Percentiles rank a stretch among this genome's conserved stretches.
Evolutionary conservation across 2,329 filamentous ascomycete species (phyloP).

Genomic region (Lizonia empirigonia): DNA sequence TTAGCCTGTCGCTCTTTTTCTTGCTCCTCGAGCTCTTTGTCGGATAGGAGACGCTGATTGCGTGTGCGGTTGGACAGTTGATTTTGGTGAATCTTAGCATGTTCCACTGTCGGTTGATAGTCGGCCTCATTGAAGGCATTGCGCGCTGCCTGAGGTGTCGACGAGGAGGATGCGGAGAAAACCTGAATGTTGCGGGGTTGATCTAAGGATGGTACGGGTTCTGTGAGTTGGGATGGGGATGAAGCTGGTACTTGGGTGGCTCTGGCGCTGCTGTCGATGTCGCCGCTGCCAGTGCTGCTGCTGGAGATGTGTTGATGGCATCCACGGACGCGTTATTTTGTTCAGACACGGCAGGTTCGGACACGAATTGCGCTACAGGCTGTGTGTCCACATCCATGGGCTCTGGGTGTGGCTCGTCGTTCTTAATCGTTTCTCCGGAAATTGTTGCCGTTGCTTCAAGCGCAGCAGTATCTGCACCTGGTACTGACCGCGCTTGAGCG

Average conservation of each 20-base stretch:
- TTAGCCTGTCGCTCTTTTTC: conserved; percentile 69
- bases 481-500: conserved; percentile 35
- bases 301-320: conserved; percentile 25
- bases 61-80: conserved; percentile 65
- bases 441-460: conserved; percentile 33
- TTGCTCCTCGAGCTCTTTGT: conserved; percentile 77
- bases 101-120: conserved; percentile 75
- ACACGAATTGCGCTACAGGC: conserved; percentile 16
- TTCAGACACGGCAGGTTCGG: conserved; percentile 22
- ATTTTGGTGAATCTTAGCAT: conserved; percentile 75
- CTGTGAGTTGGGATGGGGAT: conserved; percentile 21
- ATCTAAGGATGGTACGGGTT: conserved; percentile 18
- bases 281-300: conserved; percentile 28
- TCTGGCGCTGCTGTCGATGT: conserved; percentile 27
- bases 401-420: conserved; percentile 33
- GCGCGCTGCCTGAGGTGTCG: conserved; percentile 76
- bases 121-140: conserved; percentile 71
- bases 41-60: conserved; percentile 80
- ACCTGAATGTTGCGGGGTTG: conserved; percentile 64
- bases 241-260: conserved; percentile 15
- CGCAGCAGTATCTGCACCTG: conserved; percentile 27
- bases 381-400: conserved; percentile 41
- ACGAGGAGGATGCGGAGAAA: conserved; percentile 76
- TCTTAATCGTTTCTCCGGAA: conserved; percentile 32
- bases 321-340: conserved; percentile 22